These are phyloP conservation scores for Endoconidiophora polonica DNA, from an alignment of 2,329 filamentous ascomycete genomes.

Conservation along the genomic window DNA sequence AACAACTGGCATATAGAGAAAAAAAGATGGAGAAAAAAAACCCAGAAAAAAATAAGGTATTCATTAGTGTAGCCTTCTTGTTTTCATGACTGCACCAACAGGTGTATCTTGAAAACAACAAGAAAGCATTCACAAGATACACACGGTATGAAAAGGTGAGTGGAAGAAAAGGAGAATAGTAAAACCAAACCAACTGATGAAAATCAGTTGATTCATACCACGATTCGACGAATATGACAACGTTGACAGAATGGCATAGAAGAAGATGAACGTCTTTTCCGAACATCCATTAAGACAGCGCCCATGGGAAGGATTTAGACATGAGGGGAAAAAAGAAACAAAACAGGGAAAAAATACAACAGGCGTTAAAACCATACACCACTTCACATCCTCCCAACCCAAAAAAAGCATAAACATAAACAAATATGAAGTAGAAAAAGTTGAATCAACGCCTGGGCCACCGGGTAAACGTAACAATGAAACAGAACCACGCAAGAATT, in stretches of 20 bases:
- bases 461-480: neutral
- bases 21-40: neutral
- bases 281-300: neutral
- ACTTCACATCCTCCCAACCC: neutral
- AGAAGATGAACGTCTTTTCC: too few species aligned
- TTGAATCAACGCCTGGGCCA: slow-evolving; percentile 12
- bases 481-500: slow-evolving; percentile 6
- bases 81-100: too few species aligned
- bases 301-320: neutral
- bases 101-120: slow-evolving; percentile 9
- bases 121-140: slow-evolving; percentile 15
- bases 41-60: neutral
- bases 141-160: too few species aligned
- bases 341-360: neutral
- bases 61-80: too few species aligned
- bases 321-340: neutral
- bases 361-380: neutral
- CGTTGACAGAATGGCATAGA: too few species aligned
- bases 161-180: too few species aligned
- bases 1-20: neutral
- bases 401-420: slow-evolving; percentile 12
- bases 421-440: slow-evolving; percentile 15
- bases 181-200: too few species aligned
- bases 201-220: too few species aligned
- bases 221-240: too few species aligned